Evolutionary conservation across 2,329 filamentous ascomycete genomes (phyloP).

Genomic region (Penicillium hordei): DNA sequence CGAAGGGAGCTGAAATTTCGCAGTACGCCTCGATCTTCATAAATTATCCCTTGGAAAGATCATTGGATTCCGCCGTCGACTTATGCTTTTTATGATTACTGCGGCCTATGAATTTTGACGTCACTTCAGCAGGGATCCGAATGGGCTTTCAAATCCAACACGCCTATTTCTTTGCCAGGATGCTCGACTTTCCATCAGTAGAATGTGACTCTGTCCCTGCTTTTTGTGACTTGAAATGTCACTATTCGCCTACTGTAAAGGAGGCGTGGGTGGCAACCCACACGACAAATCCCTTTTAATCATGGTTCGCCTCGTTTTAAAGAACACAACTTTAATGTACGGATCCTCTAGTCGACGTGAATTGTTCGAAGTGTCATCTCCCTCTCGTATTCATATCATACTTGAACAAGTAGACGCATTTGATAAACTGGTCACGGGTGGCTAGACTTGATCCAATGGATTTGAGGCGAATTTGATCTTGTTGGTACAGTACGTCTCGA

Average conservation of each 20-base stretch:
- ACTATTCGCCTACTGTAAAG: no score
- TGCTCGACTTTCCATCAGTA: not conserved
- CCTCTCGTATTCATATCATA: not conserved
- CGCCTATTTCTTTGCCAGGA: no score
- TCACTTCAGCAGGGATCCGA: not conserved
- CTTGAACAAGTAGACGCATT: not conserved
- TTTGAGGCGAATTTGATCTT: not conserved
- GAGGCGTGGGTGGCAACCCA: not conserved
- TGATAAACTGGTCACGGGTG: not conserved
- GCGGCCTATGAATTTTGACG: no score
- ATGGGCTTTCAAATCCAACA: not conserved
- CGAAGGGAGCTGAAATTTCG: not conserved
- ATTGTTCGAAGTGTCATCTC: not conserved
- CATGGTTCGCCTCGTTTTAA: not conserved
- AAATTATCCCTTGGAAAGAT: not conserved
- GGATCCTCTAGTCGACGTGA: no score
- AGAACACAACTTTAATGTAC: no score
- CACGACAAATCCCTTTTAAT: not conserved
- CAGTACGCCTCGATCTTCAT: not conserved
- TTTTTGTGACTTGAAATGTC: not conserved
- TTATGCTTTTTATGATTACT: not conserved
- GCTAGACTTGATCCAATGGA: not conserved
- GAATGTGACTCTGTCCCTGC: not conserved
- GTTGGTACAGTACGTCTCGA: no score
- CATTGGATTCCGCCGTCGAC: no score